Percentiles rank a stretch among this genome's conserved stretches.
phyloP scores from a whole-genome alignment of 768 basidiomycete species.

The Boletus sp. region DNA sequence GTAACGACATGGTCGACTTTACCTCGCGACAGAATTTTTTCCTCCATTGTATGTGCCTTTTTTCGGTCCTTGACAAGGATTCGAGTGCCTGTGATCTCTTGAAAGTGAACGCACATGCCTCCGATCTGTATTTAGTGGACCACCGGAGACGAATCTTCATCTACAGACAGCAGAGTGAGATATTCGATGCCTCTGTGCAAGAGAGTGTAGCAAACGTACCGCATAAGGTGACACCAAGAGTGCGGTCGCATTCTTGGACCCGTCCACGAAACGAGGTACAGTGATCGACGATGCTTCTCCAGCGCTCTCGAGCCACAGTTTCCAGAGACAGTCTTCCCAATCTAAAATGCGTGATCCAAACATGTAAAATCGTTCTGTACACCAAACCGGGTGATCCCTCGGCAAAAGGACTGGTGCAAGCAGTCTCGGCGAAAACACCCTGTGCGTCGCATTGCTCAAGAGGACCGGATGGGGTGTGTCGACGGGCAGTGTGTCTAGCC shows the following conservation, averaged over 20 bases:
- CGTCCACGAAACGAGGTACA: constrained; percentile 10
- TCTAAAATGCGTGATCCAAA: constrained; percentile 44
- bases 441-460: constrained; percentile 28
- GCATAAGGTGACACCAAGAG: constrained; percentile 15
- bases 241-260: constrained; percentile 2
- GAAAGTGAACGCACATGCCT: constrained; percentile 49
- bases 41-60: constrained; percentile 49
- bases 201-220: constrained; percentile 12
- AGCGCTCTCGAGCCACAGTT: constrained; percentile 53
- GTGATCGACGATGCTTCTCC: constrained; percentile 35
- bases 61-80: constrained; percentile 34
- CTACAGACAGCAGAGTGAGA: constrained; percentile 21
- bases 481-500: constrained; percentile 12
- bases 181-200: not conserved
- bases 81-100: constrained; percentile 38
- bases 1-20: not conserved
- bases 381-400: constrained; percentile 53
- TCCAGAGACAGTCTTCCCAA: constrained; percentile 69
- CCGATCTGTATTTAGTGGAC: constrained; percentile 46
- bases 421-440: constrained; percentile 37
- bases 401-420: constrained; percentile 45
- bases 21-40: constrained; percentile 55
- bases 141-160: constrained; percentile 42
- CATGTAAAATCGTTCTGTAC: constrained; percentile 53
- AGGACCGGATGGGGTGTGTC: constrained; percentile 24